Conservation (phyloP, 116 monocot species). For the Cymodocea nodosa region DNA sequence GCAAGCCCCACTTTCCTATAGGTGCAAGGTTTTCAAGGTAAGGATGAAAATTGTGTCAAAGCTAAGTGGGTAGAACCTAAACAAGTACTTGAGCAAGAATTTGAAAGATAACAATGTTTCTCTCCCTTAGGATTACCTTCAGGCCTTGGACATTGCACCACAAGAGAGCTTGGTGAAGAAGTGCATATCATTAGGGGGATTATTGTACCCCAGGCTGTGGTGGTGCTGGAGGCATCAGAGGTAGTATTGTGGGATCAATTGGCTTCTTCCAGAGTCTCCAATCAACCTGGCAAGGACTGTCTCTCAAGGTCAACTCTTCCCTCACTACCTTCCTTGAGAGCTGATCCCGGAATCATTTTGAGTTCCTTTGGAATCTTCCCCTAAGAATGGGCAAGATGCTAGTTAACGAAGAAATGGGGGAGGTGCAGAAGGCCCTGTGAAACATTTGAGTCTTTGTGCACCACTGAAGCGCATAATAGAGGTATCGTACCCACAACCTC, state of each 20-base stretch:
- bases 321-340: constrained; percentile 87
- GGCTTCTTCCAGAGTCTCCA: constrained; percentile 96
- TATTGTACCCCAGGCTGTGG: constrained; percentile 52
- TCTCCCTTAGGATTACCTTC: constrained; percentile 81
- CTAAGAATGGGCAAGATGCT: constrained; percentile 43
- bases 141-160: constrained; percentile 80
- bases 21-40: constrained; percentile 61
- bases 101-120: constrained; percentile 15
- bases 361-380: constrained; percentile 53
- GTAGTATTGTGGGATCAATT: constrained; percentile 60
- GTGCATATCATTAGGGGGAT: constrained; percentile 48
- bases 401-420: constrained; percentile 44
- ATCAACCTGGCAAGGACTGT: constrained; percentile 77
- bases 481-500: constrained; percentile 50
- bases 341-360: constrained; percentile 74
- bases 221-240: constrained; percentile 52
- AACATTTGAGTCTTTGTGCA: constrained; percentile 69
- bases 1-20: constrained; percentile 6
- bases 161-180: constrained; percentile 54
- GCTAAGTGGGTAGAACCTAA: constrained; percentile 40
- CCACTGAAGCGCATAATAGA: constrained; percentile 71
- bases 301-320: constrained; percentile 84
- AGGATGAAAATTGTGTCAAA: constrained; percentile 67
- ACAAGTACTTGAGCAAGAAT: constrained; percentile 30
- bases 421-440: constrained; percentile 71